Conservation (phyloP, 306 rosid genomes). For the Glycine soja region DNA sequence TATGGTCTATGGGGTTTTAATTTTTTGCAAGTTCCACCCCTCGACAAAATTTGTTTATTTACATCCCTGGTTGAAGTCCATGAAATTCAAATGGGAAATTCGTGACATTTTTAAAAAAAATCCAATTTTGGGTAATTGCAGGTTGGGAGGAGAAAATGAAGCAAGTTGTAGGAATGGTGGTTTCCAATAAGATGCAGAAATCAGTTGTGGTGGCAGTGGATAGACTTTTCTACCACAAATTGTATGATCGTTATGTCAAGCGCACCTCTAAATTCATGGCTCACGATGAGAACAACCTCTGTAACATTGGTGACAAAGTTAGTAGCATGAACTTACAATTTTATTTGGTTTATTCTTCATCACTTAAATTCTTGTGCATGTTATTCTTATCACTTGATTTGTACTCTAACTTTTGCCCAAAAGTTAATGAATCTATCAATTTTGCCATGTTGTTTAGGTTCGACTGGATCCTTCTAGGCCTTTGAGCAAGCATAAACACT, state of each 20-base stretch:
- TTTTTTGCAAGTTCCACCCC: neutral
- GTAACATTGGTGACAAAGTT: slow-evolving; percentile 77
- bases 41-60: neutral
- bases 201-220: slow-evolving; percentile 87
- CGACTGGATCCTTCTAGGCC: slow-evolving; percentile 69
- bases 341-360: neutral
- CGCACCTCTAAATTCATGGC: slow-evolving; percentile 90
- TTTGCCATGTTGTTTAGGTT: slow-evolving; percentile 52
- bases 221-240: slow-evolving; percentile 65
- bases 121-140: slow-evolving; percentile 1
- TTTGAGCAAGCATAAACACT: slow-evolving; percentile 70
- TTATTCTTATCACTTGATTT: neutral
- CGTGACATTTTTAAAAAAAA: neutral
- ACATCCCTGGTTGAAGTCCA: neutral
- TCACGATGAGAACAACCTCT: slow-evolving; percentile 64
- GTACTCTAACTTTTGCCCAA: neutral
- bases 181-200: slow-evolving; percentile 90
- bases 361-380: neutral
- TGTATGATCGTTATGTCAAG: slow-evolving; percentile 74
- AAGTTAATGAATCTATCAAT: neutral
- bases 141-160: slow-evolving; percentile 59
- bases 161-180: slow-evolving; percentile 79
- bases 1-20: neutral
- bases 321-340: slow-evolving; percentile 15
- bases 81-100: neutral